Evolutionary conservation across 2,329 filamentous ascomycete species (phyloP), one percentile per base, ranked within the genome.

Genomic region (Raffaelea albimanens): DNA sequence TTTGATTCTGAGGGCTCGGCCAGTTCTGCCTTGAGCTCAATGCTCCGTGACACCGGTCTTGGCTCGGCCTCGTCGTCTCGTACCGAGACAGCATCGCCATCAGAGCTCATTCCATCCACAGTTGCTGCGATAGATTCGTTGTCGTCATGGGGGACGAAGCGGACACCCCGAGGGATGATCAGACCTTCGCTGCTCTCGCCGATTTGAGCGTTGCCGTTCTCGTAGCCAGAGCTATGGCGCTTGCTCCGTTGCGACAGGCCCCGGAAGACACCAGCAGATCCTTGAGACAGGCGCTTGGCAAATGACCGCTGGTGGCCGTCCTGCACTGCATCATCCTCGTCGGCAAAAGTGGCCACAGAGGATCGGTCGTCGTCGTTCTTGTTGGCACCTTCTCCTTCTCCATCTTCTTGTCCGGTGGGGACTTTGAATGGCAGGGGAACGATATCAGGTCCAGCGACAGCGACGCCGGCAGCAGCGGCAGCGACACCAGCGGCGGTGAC

Each of bases 311-410:
- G 62, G 45, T 60, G 39, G 14, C 8, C 34, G 3, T 7, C 23
- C 14, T 7, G 8, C 20, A 18, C 57, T n/a, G 73, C 72, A 11
- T 72, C 72, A 23, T 81, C 73, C 29, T 72, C 67, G 48, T 84
- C 82, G 16, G 83, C 82, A 56, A 83, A 74, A 0, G 85, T 85
- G 3, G 83, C 86, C 19, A 86, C 70, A 2, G 85, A 86, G 2
- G 83, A 87, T 23, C 72, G 66, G 50, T 76, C 73, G 19, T 75
- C 72, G 16, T 71, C 70, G 5, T 75, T 67, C 7, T 65, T 47
- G 36, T 40, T 13, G 25, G 25, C 13, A 29, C 36, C 21, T 5
- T 41, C 38, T n/a, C 45, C 44, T 3, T n/a, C 31, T 4, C 14
- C 39, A 13, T 45, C 43, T 9, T 43, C 48, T 13, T 23, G n/a